Evolutionary conservation across 208 protist genomes (phyloP), one percentile per base, ranked within the genome.

Genomic region (Crithidia bombi): DNA sequence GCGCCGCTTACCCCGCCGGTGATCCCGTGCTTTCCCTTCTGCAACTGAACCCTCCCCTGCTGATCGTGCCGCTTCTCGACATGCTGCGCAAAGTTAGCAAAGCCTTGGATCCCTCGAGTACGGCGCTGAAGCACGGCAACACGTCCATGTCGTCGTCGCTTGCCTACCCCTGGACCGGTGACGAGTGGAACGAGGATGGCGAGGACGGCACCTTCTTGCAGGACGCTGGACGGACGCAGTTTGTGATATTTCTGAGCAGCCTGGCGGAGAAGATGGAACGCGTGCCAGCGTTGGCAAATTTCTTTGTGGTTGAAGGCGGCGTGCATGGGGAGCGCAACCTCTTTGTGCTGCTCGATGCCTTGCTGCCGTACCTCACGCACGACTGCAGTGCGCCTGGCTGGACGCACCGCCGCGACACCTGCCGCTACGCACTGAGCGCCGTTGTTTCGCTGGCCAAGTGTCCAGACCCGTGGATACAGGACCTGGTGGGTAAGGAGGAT

Each of bases 381-480:
- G 75, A 81, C 68, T 72, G 78, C 67, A 76, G 61, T 28, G 70
- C 80, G 10, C 67, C 73, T n/a, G 73, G 67, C 23, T 83, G 73
- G 72, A 57, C 55, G 56, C 79, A 84, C 57, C 82, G 78, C 19
- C 65, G 76, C 51, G 81, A 88, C 30, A 83, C 86, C 28, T 86
- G 76, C 70, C 71, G 75, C 57, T 79, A 79, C 54, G 89, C 86
- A 36, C 75, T 94, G 9, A 79, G 69, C 68, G 89, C 84, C 10
- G 71, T 90, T 26, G 41, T 87, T 30, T 83, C 78, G 10, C 82
- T 94, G 46, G 86, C 89, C 30, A 90, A 88, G 67, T 94, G 85
- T 63, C 75, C 84, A 12, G 79, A 92, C 62, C 63, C 75, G 23
- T 78, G 64, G 71, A 78, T 94, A 28, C 86, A 92, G 67, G 73